Conservation (phyloP, 768 basidiomycete species). For the Russula sp. region DNA sequence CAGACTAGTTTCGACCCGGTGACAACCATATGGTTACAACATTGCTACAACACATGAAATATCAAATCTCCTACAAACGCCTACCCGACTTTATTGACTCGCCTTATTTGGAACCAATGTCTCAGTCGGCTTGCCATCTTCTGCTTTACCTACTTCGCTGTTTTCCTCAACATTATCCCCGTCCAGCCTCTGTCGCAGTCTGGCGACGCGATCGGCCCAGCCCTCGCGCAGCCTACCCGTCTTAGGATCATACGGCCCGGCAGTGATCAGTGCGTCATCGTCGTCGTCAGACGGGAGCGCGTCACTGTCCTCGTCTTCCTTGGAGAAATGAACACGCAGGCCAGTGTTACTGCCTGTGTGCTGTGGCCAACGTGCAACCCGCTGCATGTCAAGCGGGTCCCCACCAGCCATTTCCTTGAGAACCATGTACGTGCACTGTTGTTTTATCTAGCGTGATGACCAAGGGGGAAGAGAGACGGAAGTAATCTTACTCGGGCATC, state of each 20-base stretch:
- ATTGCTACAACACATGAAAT: not conserved
- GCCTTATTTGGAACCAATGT: not conserved
- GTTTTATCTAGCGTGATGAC: not conserved
- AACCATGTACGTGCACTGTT: conserved; percentile 62
- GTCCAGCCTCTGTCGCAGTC: conserved; percentile 1
- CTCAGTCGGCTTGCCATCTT: not conserved
- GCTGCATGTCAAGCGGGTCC: conserved; percentile 64
- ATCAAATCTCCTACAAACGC: not conserved
- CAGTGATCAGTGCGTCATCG: conserved; percentile 17
- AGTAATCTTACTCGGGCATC: conserved; percentile 60
- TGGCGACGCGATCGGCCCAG: conserved; percentile 9
- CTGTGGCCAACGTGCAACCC: conserved; percentile 74
- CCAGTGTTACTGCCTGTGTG: conserved; percentile 30
- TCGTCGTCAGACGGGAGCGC: conserved; percentile 17
- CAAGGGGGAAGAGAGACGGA: not conserved
- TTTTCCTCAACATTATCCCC: not conserved
- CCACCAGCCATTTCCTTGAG: conserved; percentile 68
- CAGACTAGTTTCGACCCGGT: not conserved
- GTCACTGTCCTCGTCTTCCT: conserved; percentile 48
- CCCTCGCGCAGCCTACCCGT: conserved; percentile 17
- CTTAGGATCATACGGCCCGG: conserved; percentile 19
- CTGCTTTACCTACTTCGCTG: not conserved
- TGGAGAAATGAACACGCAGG: conserved; percentile 50
- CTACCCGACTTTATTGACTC: not conserved
- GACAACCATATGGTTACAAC: not conserved